Evolutionary conservation across 495 filamentous ascomycete species (phyloP), one percentile per base, ranked within the genome.

Genomic region (Polyplosphaeria fusca): DNA sequence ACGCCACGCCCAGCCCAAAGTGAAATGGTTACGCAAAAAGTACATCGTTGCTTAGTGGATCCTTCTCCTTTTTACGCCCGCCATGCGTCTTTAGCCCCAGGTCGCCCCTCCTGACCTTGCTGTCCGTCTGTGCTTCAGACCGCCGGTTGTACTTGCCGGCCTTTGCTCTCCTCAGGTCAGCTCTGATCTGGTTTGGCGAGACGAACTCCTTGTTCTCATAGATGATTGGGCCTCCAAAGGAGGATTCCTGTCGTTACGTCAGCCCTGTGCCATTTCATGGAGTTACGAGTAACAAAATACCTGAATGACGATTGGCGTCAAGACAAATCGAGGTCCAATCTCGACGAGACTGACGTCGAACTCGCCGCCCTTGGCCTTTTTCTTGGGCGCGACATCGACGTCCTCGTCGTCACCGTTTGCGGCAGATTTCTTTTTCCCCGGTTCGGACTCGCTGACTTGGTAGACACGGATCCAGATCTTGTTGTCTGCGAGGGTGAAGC

Each of bases 171-270:
- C 89, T 76, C 55, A 95, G 64, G 48, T 96, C 93, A 19, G 87
- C 73, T 52, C 93, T 80, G 58, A 98, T 83, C 72, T 95, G 90
- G 76, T 98, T 98, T 26, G 93, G 94, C 63, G 85, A 90, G 48
- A 98, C 89, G 67, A 96, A 98, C 66, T 96, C 88, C 79, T 93
- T 95, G 72, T 98, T 98, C 80, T 97, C 91, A 75, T 95, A 97
- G 60, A 98, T 91, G 51, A 97, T 88, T 1, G 94, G 94, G 0
- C 93, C 93, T 47, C 93, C 93, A 63, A 99, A 99, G 58, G 86
- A 89, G 25, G 87, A 88, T 71, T 99, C 93, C 49, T n/a, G n/a
- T n/a, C n/a, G n/a, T n/a, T n/a, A n/a, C n/a, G n/a, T n/a, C n/a
- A n/a, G n/a, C n/a, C n/a, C n/a, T n/a, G n/a, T n/a, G n/a, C n/a